Base-by-base conservation (phyloP, 768 basidiomycete genomes). In the Amanita muscaria region DNA sequence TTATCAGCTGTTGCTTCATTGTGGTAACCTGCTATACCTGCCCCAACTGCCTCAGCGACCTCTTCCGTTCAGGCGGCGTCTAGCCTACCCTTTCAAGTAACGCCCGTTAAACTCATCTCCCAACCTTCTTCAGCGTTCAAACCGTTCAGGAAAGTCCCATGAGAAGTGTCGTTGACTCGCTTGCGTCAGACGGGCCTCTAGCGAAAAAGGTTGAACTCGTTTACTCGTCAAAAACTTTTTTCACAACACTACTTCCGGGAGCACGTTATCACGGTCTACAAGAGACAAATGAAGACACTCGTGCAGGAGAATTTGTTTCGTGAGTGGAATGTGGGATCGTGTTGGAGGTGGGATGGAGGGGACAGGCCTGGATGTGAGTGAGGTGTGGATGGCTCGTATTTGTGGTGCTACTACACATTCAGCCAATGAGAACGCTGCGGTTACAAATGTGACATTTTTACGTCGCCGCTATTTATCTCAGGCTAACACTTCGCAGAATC, bases 271-370 rank as follows among this genome's bases (percentile, higher is more conserved):
- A 60, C 43, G 2, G 74, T 62, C 30, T 64, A 57, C 25, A 66
- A 29, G 69, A 66, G 3, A 69, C 52, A 0, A 64, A 64, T 25
- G 80, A 76, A 25, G 66, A 67, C 7, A 70, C 57, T 83, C 74
- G 53, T 77, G 76, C 40, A 68, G 72, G 36, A 88, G 69, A 4
- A 80, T 68, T 2, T 70, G 60, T 54, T 80, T 84, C 2, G 79
- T 73, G 35, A 77, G 70, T 7, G 83, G 83, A 50, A 84, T 80
- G 56, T 79, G 88, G 1, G 68, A 61, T 51, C 77, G 72, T 4
- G 70, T 62, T 2, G 83, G 59, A 0, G 79, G 68, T 1, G 82
- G 80, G 4, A 86, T 61, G 1, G 71, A 63, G 0, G 77, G 76
- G 1, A 79, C 61, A 0, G 77, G 62, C 40, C 74, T 74, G n/a